Evolutionary conservation across 441 rosid species (phyloP).

Genomic region (Syzygium malaccense): DNA sequence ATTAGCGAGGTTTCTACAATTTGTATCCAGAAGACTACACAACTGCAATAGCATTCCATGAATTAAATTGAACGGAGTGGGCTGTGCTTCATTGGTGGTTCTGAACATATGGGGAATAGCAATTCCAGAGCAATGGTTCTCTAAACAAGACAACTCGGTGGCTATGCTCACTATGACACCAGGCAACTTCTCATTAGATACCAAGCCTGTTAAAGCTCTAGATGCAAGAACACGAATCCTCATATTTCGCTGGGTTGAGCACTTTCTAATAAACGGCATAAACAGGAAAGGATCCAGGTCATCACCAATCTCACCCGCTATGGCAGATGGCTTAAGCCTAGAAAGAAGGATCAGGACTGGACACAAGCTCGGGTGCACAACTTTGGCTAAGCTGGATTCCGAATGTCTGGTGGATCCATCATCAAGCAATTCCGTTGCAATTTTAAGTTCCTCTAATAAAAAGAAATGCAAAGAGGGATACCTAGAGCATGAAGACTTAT

Average conservation of each 20-base stretch:
- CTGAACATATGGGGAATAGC: conserved; percentile 2
- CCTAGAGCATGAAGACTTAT: conserved; percentile 32
- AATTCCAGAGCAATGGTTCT: conserved; percentile 11
- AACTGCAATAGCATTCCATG: conserved; percentile 90
- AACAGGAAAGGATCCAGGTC: conserved; percentile 86
- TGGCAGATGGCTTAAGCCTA: conserved; percentile 92
- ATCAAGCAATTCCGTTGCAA: conserved; percentile 64
- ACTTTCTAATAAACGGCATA: conserved; percentile 88
- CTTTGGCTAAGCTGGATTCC: conserved; percentile 56
- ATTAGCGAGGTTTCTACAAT: conserved; percentile 80
- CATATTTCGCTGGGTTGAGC: conserved; percentile 87
- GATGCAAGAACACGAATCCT: conserved; percentile 91
- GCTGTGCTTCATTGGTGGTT: conserved; percentile 16
- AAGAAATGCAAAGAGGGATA: conserved; percentile 87
- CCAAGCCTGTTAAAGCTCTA: conserved; percentile 86
- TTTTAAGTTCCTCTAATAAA: conserved; percentile 62
- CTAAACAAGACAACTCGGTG: conserved; percentile 49
- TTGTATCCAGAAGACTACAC: conserved; percentile 67
- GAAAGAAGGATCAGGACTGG: conserved; percentile 90
- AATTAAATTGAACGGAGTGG: conserved; percentile 52
- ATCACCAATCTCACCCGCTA: conserved; percentile 85
- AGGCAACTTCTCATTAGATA: conserved; percentile 88
- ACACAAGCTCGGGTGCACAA: conserved; percentile 95
- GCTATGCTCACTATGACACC: conserved; percentile 54
- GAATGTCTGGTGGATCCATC: conserved; percentile 39